Evolutionary conservation across 140 eudicot species (phyloP), one percentile per base, ranked within the genome.

Genomic region (Bidens hawaiensis): DNA sequence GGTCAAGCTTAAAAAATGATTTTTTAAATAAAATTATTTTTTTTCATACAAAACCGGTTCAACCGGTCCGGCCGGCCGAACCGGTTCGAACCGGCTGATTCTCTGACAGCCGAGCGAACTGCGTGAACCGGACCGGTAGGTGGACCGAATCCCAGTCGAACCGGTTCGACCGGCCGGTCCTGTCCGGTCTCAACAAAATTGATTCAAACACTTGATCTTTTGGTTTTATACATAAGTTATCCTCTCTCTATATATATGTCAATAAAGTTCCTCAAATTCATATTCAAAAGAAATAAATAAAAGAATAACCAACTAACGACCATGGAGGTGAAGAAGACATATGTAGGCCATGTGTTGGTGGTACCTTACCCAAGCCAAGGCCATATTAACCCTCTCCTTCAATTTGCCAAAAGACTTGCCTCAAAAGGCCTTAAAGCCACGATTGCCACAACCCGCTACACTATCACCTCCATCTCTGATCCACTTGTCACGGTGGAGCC

Each of bases 301-400:
- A 1, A 36, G 10, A 0, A 34, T 1, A 34, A 34, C 9, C 12
- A 5, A 36, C n/a, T n/a, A 25, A 4, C 31, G 17, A 47, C n/a
- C n/a, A n/a, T n/a, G n/a, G n/a, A n/a, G n/a, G n/a, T 13, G 24
- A 22, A 49, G 19, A 73, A 15, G 26, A 9, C 18, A 34, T 10
- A 53, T 31, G 46, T 14, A 12, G 49, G 80, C 31, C 90, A 83
- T 49, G 80, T 83, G 0, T 58, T 83, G 42, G 81, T 72, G 11
- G 26, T 83, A 5, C 85, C 95, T 2, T 86, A 86, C 69, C 95
- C 95, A 68, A 83, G 83, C 83, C 95, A 86, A 83, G 95, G 95
- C 74, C 95, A 86, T 70, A 83, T 86, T 3, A 86, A 86, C 80
- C 95, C 95, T 12, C 80, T 86, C 42, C 95, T 86, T 59, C 95